Base-by-base conservation (phyloP, 192 early-diverging fungal species). In the Thamnidium elegans region DNA sequence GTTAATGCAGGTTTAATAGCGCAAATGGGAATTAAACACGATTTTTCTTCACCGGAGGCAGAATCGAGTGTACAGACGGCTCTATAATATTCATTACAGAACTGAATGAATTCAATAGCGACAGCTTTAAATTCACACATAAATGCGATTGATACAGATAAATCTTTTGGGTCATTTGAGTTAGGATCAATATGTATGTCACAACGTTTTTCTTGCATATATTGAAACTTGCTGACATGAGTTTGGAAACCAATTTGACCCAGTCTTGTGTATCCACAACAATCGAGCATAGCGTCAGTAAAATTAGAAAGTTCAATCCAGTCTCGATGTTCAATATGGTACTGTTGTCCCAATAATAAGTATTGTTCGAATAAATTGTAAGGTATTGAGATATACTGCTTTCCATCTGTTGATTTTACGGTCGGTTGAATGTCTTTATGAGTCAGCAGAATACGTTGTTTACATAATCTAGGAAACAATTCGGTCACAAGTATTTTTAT, bases 11-110 rank as follows among this genome's bases (percentile, higher is more conserved):
- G 45, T 47, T 58, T 54, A 17, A 69, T 47, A 31, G 60, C 44
- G 21, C 71, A 73, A 34, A 73, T 62, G 14, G 71, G 71, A 44
- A 73, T 73, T 36, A 73, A 36, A 53, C 71, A 73, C 3, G 61
- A 20, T 48, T 67, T 73, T 58, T 66, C 70, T 31, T 63, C 61
- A 11, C 36, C 30, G 3, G 43, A 46, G 46, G 19, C 36, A 10
- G 31, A 59, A 30, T 63, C 61, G 5, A 67, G 42, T 11, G 50
- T 45, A 36, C 71, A 73, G 3, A 73, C 66, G 20, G 55, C 47
- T 11, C 26, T 55, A 21, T 67, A 73, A 20, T 73, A 73, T 8
- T 66, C 53, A 9, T 63, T 62, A 5, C 71, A 52, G 31, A 67
- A 59, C 6, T 32, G 42, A 0, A 67, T 61, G 15, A 73, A 58